Percentiles rank a stretch among this genome's conserved stretches.
Evolutionary conservation across 352 stramenopile species (phyloP).

Genomic region (Globisporangium iwayamae): DNA sequence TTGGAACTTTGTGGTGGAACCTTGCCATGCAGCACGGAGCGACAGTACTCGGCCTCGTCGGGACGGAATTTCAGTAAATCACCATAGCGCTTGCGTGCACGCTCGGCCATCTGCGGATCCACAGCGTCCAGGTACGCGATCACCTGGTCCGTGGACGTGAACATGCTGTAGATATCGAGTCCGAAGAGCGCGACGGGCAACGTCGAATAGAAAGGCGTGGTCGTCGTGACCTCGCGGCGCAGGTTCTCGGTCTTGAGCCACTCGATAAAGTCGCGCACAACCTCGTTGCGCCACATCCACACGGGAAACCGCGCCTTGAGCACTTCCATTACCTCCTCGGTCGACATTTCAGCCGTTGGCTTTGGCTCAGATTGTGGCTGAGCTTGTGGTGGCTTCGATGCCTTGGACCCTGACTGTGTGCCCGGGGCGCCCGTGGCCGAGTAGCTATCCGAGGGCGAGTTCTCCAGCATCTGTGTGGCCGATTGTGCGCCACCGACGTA

Average conservation of each 20-base stretch:
- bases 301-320: constrained; percentile 29
- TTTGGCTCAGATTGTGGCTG: neutral
- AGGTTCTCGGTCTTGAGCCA: constrained; percentile 30
- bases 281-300: constrained; percentile 41
- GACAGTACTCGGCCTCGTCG: constrained; percentile 25
- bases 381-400: neutral
- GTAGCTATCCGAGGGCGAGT: constrained; percentile 12
- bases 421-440: constrained; percentile 1
- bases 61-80: constrained; percentile 25
- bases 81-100: constrained; percentile 21
- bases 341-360: neutral
- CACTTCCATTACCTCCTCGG: constrained; percentile 30
- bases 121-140: constrained; percentile 26
- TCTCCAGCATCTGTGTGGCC: constrained; percentile 14
- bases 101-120: constrained; percentile 26
- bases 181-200: constrained; percentile 28
- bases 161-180: constrained; percentile 40
- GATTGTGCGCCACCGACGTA: constrained; percentile 22
- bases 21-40: constrained; percentile 17
- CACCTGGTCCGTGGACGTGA: constrained; percentile 30
- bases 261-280: constrained; percentile 33
- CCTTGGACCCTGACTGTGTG: neutral
- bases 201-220: neutral
- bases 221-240: constrained; percentile 11
- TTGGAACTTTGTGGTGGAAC: constrained; percentile 22